Base-by-base conservation (phyloP, 2,329 filamentous ascomycete species). In the Beauveria sp. region DNA sequence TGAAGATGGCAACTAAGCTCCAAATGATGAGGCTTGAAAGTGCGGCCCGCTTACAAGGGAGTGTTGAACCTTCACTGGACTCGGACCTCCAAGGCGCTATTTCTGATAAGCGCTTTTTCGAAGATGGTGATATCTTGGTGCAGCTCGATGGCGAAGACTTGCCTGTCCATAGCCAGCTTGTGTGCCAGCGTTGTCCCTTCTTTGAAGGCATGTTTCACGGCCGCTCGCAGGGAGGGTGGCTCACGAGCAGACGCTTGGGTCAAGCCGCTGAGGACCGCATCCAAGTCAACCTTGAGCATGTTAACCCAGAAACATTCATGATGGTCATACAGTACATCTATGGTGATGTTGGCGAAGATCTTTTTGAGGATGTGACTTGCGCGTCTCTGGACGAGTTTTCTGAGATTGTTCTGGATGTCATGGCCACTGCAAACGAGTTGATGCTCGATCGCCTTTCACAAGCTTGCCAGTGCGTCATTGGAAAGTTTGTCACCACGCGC, bases 381-480 rank as follows among this genome's bases (percentile, higher is more conserved):
- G 77, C 84, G 18, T 86, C 87, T 63, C 75, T 96, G 6, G 92
- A 97, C 66, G 88, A 92, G 51, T 92, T 96, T 65, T 85, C 93
- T 5, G 92, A 98, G 67, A 78, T 95, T n/a, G 82, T 97, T 9
- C 83, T 98, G 75, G 92, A 96, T 67, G 90, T 98, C 50, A 88
- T 98, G 82, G 86, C 86, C 61, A 88, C 91, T 58, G 91, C 93
- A 14, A 95, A 99, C 70, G 93, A 99, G 73, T 78, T 99, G 62
- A 97, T 99, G 93, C 82, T 99, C 52, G 92, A 97, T 71, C 84
- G 93, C 7, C 77, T 99, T 5, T 91, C 91, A 5, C 90, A 96
- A 71, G 86, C 96, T 30, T 98, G 95, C 72, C 95, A 99, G 71
- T 86, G 84, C 62, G 77, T 92, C 24, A 83, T 98, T 63, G 93